A percentile compares a stretch with the other conserved stretches of the same genome.
Evolutionary conservation across 495 filamentous ascomycete species (phyloP).

Genomic region (Penicillium cataractarum): DNA sequence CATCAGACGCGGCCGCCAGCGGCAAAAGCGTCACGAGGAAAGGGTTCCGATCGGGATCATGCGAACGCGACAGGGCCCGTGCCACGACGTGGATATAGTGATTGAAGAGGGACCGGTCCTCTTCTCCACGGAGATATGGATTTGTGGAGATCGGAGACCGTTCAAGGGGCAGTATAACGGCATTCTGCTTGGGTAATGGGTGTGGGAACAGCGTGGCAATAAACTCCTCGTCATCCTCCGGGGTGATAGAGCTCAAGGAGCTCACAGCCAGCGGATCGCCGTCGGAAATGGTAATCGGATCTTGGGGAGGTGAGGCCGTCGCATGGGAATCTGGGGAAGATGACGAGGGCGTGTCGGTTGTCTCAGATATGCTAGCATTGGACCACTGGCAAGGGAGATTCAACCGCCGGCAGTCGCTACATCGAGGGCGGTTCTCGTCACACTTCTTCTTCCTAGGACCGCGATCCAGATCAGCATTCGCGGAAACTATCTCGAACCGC

Average conservation of each 20-base stretch:
- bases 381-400: slow-evolving; percentile 32
- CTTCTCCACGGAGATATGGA: slow-evolving; percentile 27
- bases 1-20: slow-evolving; percentile 31
- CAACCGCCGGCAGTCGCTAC: slow-evolving; percentile 34
- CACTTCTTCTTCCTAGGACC: slow-evolving; percentile 33
- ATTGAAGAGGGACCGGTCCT: slow-evolving; percentile 34
- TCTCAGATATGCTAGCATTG: not conserved
- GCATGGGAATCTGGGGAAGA: slow-evolving; percentile 12
- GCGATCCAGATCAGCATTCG: not conserved
- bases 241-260: slow-evolving; percentile 7
- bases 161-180: not conserved
- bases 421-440: slow-evolving; percentile 30
- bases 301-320: slow-evolving; percentile 6
- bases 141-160: slow-evolving; percentile 21
- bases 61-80: slow-evolving; percentile 29
- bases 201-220: slow-evolving; percentile 31
- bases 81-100: slow-evolving; percentile 36
- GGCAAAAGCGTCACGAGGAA: slow-evolving; percentile 33
- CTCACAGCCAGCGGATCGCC: slow-evolving; percentile 11
- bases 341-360: not conserved
- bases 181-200: slow-evolving; percentile 8
- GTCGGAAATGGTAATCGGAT: slow-evolving; percentile 21
- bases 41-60: slow-evolving; percentile 31
- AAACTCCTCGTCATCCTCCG: slow-evolving; percentile 26
- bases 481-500: not conserved